phyloP scores from a whole-genome alignment of 2,329 filamentous ascomycete species.

The Taxawa tesnikishii region DNA sequence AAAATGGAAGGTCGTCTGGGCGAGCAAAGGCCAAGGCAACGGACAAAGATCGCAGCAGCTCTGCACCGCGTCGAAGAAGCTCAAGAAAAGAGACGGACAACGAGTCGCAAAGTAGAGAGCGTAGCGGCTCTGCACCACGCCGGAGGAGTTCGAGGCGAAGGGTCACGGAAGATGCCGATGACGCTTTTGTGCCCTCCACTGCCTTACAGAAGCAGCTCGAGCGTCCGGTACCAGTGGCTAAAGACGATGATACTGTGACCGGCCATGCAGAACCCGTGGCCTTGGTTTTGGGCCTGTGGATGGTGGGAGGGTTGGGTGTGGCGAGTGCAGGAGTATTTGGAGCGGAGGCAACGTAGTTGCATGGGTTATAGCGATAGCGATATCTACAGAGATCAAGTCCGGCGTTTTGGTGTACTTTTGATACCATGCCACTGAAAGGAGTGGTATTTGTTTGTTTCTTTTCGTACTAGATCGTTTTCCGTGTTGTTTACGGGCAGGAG shows the following conservation, averaged over 20 bases:
- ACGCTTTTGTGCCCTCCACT: neutral
- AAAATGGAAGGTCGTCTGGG: neutral
- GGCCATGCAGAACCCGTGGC: neutral
- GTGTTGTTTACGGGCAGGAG: too few relatives aligned
- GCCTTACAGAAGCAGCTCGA: neutral
- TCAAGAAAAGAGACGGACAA: too few relatives aligned
- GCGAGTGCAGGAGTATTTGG: slow-evolving; percentile 2
- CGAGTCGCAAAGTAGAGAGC: too few relatives aligned
- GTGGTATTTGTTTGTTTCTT: too few relatives aligned
- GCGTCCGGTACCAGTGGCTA: neutral
- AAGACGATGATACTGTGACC: slow-evolving; percentile 2
- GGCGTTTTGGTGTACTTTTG: too few relatives aligned
- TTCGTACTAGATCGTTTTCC: too few relatives aligned
- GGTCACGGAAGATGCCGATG: neutral
- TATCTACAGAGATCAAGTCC: too few relatives aligned
- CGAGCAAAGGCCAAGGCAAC: neutral
- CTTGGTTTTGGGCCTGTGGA: slow-evolving; percentile 1
- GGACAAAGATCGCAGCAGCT: neutral
- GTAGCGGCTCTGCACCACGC: neutral
- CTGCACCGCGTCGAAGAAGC: too few relatives aligned
- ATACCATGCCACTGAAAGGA: too few relatives aligned
- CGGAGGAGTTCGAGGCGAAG: neutral
- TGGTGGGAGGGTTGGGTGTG: slow-evolving; percentile 5
- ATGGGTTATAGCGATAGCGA: too few relatives aligned
- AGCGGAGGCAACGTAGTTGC: slow-evolving; percentile 1